Conservation (phyloP, 2,329 filamentous ascomycete genomes). For the Ophiocordyceps camponoti-leonardi region DNA sequence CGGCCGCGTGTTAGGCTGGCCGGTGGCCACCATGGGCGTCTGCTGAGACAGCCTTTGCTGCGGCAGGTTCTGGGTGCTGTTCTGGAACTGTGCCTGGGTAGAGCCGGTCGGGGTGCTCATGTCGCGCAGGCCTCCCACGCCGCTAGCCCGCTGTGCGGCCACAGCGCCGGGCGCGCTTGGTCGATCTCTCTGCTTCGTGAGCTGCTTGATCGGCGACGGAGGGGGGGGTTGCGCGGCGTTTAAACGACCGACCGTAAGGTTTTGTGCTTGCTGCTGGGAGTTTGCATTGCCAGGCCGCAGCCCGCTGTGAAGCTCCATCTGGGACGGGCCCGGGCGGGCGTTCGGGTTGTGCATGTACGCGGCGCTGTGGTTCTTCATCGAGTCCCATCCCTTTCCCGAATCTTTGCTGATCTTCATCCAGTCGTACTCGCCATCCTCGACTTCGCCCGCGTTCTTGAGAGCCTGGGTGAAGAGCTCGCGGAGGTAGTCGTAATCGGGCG, state of each 20-base stretch:
- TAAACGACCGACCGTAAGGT: constrained; percentile 73
- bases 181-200: constrained; percentile 56
- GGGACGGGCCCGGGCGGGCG: constrained; percentile 61
- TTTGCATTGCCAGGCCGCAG: constrained; percentile 48
- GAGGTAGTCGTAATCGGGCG: constrained; percentile 98
- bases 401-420: constrained; percentile 94
- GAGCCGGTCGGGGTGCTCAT: constrained; percentile 73
- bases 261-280: constrained; percentile 43
- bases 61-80: constrained; percentile 76
- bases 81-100: constrained; percentile 92
- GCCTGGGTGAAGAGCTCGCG: constrained; percentile 99
- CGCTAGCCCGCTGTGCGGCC: constrained; percentile 61
- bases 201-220: constrained; percentile 70
- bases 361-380: constrained; percentile 45
- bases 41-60: constrained; percentile 45
- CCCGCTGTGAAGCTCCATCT: constrained; percentile 66
- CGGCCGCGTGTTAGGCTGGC: constrained; percentile 35
- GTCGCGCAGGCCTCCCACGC: constrained; percentile 55
- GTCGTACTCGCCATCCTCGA: constrained; percentile 97
- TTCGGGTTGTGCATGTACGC: constrained; percentile 58
- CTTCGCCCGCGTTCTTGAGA: constrained; percentile 81
- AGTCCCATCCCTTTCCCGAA: constrained; percentile 76
- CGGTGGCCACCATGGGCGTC: constrained; percentile 36
- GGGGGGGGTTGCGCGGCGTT: constrained; percentile 83
- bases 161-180: constrained; percentile 62